Conservation (phyloP, 352 stramenopile species). For the Thraustochytrium sp. region DNA sequence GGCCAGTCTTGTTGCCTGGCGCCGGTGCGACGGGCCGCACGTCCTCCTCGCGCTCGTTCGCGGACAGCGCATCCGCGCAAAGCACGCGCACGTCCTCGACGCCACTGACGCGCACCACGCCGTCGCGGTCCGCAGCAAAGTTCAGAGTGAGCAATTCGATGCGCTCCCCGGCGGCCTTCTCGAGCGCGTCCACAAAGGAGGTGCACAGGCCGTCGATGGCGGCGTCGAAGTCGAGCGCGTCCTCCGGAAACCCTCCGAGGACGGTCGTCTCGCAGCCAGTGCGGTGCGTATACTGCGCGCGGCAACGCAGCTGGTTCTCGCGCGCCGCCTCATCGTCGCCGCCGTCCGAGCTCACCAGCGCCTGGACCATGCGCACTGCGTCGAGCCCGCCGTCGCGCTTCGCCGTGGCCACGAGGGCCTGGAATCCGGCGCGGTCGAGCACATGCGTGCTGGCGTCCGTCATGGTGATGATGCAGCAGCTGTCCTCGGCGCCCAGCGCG, state of each 20-base stretch:
- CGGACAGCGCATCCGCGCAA: background rate
- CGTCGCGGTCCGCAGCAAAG: background rate
- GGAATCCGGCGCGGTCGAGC: background rate
- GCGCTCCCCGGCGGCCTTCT: background rate
- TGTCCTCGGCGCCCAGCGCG: background rate
- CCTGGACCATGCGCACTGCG: background rate
- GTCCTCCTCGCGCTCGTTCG: background rate
- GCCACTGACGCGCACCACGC: background rate
- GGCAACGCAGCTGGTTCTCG: background rate
- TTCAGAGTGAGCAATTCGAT: background rate
- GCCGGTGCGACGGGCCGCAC: background rate
- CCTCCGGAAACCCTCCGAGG: background rate
- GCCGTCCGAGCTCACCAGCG: background rate
- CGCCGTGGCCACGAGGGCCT: background rate
- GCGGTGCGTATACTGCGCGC: background rate
- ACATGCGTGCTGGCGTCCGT: background rate
- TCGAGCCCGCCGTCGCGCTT: slow-evolving; percentile 21
- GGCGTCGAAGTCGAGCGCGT: background rate
- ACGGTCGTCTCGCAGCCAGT: background rate
- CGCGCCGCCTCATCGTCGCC: background rate
- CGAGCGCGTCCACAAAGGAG: background rate
- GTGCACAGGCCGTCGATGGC: background rate
- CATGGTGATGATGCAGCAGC: background rate
- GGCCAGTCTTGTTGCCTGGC: background rate
- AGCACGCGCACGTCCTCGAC: background rate